Percentiles rank a stretch among this genome's conserved stretches.
Conservation (phyloP, 768 basidiomycete species). For the Phylloporus rhodoxanthus region DNA sequence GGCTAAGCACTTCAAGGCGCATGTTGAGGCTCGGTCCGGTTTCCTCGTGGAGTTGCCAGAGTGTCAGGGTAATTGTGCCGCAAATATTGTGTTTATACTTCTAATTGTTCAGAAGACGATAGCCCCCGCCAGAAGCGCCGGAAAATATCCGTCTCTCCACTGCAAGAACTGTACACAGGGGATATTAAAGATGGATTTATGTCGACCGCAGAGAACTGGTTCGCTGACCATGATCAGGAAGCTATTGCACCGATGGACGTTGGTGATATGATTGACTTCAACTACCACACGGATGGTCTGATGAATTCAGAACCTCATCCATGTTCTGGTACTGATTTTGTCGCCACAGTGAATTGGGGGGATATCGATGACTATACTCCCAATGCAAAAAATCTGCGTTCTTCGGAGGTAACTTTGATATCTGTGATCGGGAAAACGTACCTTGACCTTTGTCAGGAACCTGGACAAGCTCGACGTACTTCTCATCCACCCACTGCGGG, state of each 20-base stretch:
- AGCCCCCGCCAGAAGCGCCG: slow-evolving; percentile 43
- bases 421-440: neutral
- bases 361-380: slow-evolving; percentile 13
- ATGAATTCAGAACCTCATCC: neutral
- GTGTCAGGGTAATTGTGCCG: slow-evolving; percentile 10
- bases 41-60: slow-evolving; percentile 5
- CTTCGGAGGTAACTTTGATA: slow-evolving; percentile 55
- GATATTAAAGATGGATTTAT: neutral
- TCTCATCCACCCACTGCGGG: slow-evolving; percentile 53
- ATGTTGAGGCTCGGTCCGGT: slow-evolving; percentile 56
- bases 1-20: slow-evolving; percentile 64
- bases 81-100: neutral
- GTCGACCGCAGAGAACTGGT: slow-evolving; percentile 11
- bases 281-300: slow-evolving; percentile 23
- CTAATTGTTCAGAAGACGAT: slow-evolving; percentile 30
- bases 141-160: slow-evolving; percentile 26
- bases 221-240: slow-evolving; percentile 10
- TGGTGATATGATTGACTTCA: slow-evolving; percentile 18
- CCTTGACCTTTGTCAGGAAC: slow-evolving; percentile 49
- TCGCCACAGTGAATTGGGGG: slow-evolving; percentile 22
- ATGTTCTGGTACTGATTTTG: slow-evolving; percentile 6
- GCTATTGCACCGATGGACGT: slow-evolving; percentile 2
- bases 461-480: slow-evolving; percentile 74
- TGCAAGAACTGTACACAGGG: neutral
- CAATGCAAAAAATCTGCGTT: slow-evolving; percentile 31